Percentiles rank a stretch among this genome's conserved stretches.
phyloP scores from a whole-genome alignment of 768 basidiomycete species.

The Termitomyces sp. region DNA sequence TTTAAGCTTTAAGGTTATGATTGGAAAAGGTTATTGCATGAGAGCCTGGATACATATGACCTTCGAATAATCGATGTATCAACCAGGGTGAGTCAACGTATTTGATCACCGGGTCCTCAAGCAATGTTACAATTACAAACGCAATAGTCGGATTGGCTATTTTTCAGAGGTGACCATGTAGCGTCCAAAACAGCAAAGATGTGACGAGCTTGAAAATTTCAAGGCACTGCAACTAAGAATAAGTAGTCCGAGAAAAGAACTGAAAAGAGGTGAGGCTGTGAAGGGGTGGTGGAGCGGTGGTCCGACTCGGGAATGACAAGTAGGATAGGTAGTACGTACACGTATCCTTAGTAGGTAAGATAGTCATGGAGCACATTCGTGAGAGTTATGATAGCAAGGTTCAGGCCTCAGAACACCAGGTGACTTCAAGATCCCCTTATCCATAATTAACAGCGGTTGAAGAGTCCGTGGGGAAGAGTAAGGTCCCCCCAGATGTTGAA shows the following conservation, averaged over 20 bases:
- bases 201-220: neutral
- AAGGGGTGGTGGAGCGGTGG: neutral
- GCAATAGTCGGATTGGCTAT: neutral
- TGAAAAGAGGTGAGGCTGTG: neutral
- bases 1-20: neutral
- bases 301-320: neutral
- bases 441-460: slow-evolving; percentile 43
- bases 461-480: slow-evolving; percentile 35
- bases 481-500: slow-evolving; percentile 52
- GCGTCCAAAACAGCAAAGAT: neutral
- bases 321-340: too few species aligned
- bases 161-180: too few species aligned
- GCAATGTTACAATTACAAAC: neutral
- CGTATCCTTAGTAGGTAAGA: too few species aligned
- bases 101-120: too few species aligned
- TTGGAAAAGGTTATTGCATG: neutral
- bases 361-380: too few species aligned
- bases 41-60: too few species aligned
- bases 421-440: slow-evolving; percentile 40
- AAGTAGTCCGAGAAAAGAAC: neutral
- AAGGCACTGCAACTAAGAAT: neutral
- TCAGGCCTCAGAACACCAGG: slow-evolving; percentile 24
- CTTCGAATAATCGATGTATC: too few species aligned
- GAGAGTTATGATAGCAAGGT: neutral
- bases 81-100: too few species aligned